These are phyloP conservation scores for Diutina neorugosa DNA, from an alignment of 1,139 yeast species.

Conservation along the genomic window DNA sequence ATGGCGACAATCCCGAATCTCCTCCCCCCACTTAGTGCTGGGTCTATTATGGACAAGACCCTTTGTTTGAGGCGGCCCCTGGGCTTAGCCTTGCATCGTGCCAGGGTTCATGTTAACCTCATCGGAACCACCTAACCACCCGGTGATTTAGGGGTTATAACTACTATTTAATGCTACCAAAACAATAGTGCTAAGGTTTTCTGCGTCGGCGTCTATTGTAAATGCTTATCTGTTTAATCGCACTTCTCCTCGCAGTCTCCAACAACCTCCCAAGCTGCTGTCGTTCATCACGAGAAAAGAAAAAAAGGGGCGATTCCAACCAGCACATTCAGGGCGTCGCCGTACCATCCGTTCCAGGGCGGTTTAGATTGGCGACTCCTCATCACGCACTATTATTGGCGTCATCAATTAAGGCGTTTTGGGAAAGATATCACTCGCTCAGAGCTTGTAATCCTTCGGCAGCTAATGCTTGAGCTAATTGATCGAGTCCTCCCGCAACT, in stretches of 20 bases:
- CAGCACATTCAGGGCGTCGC: neutral
- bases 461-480: neutral
- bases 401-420: neutral
- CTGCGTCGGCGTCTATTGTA: too few relatives aligned
- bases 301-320: neutral
- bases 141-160: too few relatives aligned
- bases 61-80: neutral
- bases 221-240: too few relatives aligned
- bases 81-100: neutral
- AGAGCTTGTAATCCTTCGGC: neutral
- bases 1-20: neutral
- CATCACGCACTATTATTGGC: neutral
- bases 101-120: neutral
- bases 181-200: too few relatives aligned
- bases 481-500: constrained; percentile 9
- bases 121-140: neutral
- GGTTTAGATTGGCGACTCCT: neutral
- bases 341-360: neutral
- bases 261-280: too few relatives aligned
- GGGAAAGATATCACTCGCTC: neutral
- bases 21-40: neutral
- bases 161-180: too few relatives aligned
- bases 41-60: too few relatives aligned
- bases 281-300: neutral
- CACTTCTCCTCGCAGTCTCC: too few relatives aligned